Percentiles rank a stretch among this genome's conserved stretches.
Conservation (phyloP, 768 basidiomycete genomes). For the Amanita pallidorosea region DNA sequence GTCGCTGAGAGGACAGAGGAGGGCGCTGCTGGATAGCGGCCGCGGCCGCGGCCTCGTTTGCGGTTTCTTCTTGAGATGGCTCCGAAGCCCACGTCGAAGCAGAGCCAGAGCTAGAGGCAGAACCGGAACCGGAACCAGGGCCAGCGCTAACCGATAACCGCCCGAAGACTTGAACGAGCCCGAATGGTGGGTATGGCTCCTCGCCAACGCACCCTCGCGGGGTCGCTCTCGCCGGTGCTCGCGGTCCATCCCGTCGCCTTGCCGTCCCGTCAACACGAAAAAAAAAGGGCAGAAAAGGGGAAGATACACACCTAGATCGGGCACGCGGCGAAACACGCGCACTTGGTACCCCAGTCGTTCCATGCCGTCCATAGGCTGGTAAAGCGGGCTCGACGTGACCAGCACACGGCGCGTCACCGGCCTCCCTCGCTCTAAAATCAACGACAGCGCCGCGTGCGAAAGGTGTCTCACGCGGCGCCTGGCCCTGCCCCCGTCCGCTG, state of each 20-base stretch:
- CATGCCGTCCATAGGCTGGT: constrained; percentile 71
- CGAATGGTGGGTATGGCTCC: constrained; percentile 1
- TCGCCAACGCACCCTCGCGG: constrained; percentile 7
- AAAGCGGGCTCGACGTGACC: constrained; percentile 74
- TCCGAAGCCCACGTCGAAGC: not conserved
- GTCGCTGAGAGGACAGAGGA: not conserved
- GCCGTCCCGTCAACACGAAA: not conserved
- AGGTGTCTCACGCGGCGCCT: constrained; percentile 28
- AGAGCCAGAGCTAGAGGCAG: not conserved
- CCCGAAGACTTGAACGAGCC: constrained; percentile 4
- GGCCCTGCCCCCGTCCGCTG: constrained; percentile 4
- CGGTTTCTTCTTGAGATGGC: not conserved
- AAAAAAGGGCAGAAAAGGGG: not conserved
- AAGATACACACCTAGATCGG: constrained; percentile 37
- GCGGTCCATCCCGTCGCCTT: constrained; percentile 49
- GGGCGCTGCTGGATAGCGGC: not conserved
- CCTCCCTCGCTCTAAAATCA: constrained; percentile 76
- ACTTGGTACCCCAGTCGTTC: constrained; percentile 69
- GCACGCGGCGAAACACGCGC: constrained; percentile 58
- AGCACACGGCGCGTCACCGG: constrained; percentile 65
- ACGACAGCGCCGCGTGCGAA: constrained; percentile 66
- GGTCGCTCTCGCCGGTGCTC: constrained; percentile 20
- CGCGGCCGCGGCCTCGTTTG: not conserved
- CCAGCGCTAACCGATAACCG: not conserved
- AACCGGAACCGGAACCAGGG: not conserved